Percentiles rank a stretch among this genome's conserved stretches.
These are phyloP conservation scores for Cladosporium sp. DNA, from an alignment of 2,329 filamentous ascomycete genomes.

Conservation along the genomic window DNA sequence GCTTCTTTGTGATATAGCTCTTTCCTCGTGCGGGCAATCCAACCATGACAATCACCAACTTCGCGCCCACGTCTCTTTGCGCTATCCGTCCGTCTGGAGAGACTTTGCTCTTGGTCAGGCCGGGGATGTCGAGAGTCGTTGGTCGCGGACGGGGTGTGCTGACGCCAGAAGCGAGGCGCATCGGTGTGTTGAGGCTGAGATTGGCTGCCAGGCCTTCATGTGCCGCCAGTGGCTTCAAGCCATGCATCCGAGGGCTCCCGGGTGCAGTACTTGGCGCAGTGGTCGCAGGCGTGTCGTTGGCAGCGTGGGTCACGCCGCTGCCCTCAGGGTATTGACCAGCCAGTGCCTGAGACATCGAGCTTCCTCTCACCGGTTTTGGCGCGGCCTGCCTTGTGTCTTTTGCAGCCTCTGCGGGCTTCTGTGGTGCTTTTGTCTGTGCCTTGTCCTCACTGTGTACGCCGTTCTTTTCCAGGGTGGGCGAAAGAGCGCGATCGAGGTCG, in stretches of 20 bases:
- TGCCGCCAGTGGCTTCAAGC: constrained; percentile 8
- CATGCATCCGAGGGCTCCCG: constrained; percentile 47
- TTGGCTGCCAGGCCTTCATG: constrained; percentile 16
- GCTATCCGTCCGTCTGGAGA: constrained; percentile 94
- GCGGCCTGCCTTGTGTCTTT: background rate
- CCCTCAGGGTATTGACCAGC: constrained; percentile 21
- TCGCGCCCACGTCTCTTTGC: constrained; percentile 87
- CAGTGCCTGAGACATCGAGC: constrained; percentile 21
- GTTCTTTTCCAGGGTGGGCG: constrained; percentile 13
- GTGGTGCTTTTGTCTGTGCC: background rate
- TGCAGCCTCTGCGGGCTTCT: background rate
- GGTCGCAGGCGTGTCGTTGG: constrained; percentile 58
- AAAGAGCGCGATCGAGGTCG: constrained; percentile 26
- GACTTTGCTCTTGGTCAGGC: constrained; percentile 88
- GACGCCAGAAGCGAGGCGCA: constrained; percentile 64
- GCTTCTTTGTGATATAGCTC: constrained; percentile 98
- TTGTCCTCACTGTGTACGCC: background rate
- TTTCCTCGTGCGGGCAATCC: constrained; percentile 91
- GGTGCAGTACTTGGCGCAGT: constrained; percentile 50
- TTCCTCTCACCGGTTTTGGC: constrained; percentile 11
- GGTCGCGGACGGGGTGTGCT: constrained; percentile 77
- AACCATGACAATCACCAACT: constrained; percentile 97
- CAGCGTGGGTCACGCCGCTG: constrained; percentile 31
- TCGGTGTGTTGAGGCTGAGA: constrained; percentile 50
- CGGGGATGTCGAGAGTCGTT: constrained; percentile 93